phyloP scores from a whole-genome alignment of 257 asterid genomes.

The Marsdenia floribunda region DNA sequence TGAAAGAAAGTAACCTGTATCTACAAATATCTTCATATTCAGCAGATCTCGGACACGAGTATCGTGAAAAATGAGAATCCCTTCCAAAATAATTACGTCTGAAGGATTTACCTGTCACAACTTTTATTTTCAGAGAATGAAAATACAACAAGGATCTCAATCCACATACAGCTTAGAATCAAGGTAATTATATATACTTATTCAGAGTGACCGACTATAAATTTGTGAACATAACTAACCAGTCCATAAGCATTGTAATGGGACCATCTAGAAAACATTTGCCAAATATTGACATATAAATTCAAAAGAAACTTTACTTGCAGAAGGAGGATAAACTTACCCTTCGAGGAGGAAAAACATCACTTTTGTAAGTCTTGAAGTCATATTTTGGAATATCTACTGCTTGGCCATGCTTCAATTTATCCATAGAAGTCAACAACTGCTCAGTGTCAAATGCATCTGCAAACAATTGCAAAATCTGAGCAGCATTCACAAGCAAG shows the following conservation, averaged over 20 bases:
- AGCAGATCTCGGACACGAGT: constrained; percentile 75
- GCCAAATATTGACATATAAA: neutral
- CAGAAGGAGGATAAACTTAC: constrained; percentile 32
- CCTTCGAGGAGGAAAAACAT: constrained; percentile 71
- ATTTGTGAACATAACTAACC: neutral
- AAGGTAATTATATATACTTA: neutral
- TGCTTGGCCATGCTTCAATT: constrained; percentile 72
- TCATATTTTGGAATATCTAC: constrained; percentile 96
- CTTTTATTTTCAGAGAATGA: constrained; percentile 7
- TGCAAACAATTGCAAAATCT: constrained; percentile 26
- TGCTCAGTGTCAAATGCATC: constrained; percentile 87
- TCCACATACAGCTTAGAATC: neutral
- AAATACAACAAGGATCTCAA: neutral
- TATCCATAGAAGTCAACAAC: constrained; percentile 64
- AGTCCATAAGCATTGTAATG: neutral
- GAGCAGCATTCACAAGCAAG: neutral
- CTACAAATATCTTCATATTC: constrained; percentile 99
- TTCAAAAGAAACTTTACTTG: neutral
- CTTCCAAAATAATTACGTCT: constrained; percentile 94
- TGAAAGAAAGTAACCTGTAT: constrained; percentile 65
- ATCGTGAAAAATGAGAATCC: constrained; percentile 94
- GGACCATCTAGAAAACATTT: neutral
- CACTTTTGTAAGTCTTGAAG: constrained; percentile 75
- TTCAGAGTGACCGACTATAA: neutral
- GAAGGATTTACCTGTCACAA: constrained; percentile 89